Percentiles rank a stretch among this genome's conserved stretches.
Conservation (phyloP, 139 green algal genomes). For the Micractinium conductrix region DNA sequence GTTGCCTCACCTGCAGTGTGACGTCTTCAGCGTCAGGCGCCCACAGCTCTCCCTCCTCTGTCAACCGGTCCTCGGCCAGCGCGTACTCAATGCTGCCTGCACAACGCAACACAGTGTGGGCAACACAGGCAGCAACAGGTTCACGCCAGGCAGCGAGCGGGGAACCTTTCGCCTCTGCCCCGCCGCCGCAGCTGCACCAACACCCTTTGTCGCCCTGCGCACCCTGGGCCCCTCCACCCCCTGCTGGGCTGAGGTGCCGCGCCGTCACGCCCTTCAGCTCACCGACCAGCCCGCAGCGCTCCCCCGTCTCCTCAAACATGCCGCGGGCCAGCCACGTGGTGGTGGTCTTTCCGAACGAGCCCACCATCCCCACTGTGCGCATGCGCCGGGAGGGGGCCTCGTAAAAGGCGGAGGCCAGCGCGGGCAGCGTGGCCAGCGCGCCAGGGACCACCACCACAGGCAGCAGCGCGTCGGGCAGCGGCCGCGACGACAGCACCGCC, state of each 20-base stretch:
- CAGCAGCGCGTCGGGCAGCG: constrained; percentile 23
- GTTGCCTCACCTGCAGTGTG: constrained; percentile 50
- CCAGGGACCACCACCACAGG: constrained; percentile 53
- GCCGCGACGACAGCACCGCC: constrained; percentile 33
- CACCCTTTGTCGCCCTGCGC: too few species aligned
- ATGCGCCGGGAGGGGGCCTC: constrained; percentile 55
- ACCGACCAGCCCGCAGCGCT: constrained; percentile 50
- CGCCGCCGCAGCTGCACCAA: too few species aligned
- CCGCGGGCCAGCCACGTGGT: constrained; percentile 87
- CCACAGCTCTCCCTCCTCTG: constrained; percentile 80
- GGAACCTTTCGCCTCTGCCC: too few species aligned
- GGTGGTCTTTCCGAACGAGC: constrained; percentile 96
- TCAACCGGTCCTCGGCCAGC: constrained; percentile 68
- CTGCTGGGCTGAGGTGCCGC: too few species aligned
- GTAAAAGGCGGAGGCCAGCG: constrained; percentile 51
- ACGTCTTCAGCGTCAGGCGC: constrained; percentile 66
- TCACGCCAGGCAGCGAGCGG: not conserved
- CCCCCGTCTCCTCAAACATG: constrained; percentile 81
- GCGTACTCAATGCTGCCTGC: constrained; percentile 82
- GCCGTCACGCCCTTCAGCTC: too few species aligned
- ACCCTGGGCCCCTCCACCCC: too few species aligned
- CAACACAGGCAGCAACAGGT: not conserved
- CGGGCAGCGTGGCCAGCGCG: constrained; percentile 18
- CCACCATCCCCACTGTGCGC: constrained; percentile 78
- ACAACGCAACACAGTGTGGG: too few species aligned